Base-by-base conservation (phyloP, 2,329 filamentous ascomycete genomes). In the Epichloe elymi region DNA sequence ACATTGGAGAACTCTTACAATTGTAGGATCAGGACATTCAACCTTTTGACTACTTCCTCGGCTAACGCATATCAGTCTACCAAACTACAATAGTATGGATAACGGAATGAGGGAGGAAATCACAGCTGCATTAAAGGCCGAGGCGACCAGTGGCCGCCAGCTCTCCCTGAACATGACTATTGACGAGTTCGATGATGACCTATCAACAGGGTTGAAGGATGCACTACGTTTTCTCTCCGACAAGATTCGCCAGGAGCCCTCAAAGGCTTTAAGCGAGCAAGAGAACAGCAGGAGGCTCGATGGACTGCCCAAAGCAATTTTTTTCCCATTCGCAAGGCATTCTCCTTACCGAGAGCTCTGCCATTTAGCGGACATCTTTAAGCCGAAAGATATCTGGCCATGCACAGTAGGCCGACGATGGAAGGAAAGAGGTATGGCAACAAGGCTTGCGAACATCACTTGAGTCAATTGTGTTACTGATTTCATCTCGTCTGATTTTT, bases 301-400 rank as follows among this genome's bases (percentile, higher is more conserved):
- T 33, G 56, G 2, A 0, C 60, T 78, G 2, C 67, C 74, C 0
- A 67, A 58, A 12, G 60, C 60, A 0, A 78, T 83, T 3, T 68
- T 63, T 0, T 96, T 95, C 57, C 87, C 90, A 0, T 96, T 90
- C 61, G 91, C 91, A 0, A 79, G 91, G 1, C 91, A 97, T 65
- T 94, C 91, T 0, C 95, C 88, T 0, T 91, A 93, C 54, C 70
- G 73, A 0, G 91, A 96, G 63, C 75, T 95, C 3, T 85, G 87
- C 55, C 68, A 80, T 49, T 69, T 96, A 1, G 73, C 95, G 1
- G 63, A 71, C 3, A 71, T 74, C 0, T 86, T 96, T 58, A 76
- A 70, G 30, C 89, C 89, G 0, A 79, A 69, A 44, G 88, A 96
- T 58, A 72, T 96, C 2, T 86, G 85, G 71, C 88, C 90, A 0